Evolutionary conservation across 208 protist genomes (phyloP).

Genomic region (Leishmania aethiopica): DNA sequence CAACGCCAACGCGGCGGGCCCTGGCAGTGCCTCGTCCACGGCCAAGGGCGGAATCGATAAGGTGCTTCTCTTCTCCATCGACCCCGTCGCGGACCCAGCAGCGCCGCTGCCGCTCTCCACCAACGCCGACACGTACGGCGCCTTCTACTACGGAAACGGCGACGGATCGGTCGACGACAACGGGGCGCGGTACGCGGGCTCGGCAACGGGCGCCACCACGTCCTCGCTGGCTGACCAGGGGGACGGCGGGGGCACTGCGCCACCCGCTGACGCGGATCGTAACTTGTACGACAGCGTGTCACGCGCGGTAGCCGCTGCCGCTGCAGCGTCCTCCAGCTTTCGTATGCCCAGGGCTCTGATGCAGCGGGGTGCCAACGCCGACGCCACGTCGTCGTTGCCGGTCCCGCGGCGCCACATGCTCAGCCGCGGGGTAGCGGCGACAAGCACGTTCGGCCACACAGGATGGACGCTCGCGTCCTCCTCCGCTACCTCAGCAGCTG

Average conservation of each 20-base stretch:
- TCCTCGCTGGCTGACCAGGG: neutral
- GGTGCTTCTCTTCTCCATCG: constrained; percentile 23
- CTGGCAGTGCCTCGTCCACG: neutral
- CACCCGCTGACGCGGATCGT: constrained; percentile 3
- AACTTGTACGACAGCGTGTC: constrained; percentile 46
- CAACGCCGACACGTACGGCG: constrained; percentile 29
- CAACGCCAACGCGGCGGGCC: neutral
- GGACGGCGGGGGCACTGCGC: neutral
- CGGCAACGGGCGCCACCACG: neutral
- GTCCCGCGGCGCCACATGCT: neutral
- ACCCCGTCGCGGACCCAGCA: constrained; percentile 18
- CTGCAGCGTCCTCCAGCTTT: neutral
- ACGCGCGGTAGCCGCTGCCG: neutral
- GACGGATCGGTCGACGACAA: neutral
- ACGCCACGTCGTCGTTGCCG: neutral
- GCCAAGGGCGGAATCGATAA: constrained; percentile 3
- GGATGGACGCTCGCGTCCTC: constrained; percentile 7
- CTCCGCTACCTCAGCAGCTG: neutral
- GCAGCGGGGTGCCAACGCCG: neutral
- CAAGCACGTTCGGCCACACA: neutral
- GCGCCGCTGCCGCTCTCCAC: constrained; percentile 24
- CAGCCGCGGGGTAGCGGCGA: neutral
- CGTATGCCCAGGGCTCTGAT: neutral
- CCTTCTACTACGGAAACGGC: neutral
- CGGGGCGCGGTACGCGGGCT: neutral